A percentile compares a stretch with the other conserved stretches of the same genome.
Evolutionary conservation across 768 basidiomycete species (phyloP).

Genomic region (Mycena kentingensis): DNA sequence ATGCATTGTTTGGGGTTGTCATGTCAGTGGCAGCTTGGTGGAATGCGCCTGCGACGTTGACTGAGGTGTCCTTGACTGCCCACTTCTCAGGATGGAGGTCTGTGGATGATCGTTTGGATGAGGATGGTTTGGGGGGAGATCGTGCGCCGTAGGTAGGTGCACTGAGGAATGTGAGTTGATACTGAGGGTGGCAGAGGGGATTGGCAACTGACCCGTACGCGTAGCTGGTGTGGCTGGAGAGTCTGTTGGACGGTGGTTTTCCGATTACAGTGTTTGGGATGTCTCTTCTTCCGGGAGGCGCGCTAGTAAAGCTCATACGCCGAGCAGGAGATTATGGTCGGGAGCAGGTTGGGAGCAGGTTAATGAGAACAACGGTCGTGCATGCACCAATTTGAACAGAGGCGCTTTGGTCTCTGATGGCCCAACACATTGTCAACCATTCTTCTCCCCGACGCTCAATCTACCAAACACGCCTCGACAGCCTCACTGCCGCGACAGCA

Average conservation of each 20-base stretch:
- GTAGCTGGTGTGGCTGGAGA: slow-evolving; percentile 60
- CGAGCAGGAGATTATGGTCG: too few relatives aligned
- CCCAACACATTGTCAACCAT: too few relatives aligned
- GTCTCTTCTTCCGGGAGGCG: slow-evolving; percentile 83
- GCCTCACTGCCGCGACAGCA: too few relatives aligned
- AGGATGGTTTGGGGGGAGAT: slow-evolving; percentile 60
- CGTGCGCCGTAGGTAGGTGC: slow-evolving; percentile 57
- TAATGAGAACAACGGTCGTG: too few relatives aligned
- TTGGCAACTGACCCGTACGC: slow-evolving; percentile 62
- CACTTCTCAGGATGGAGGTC: slow-evolving; percentile 69
- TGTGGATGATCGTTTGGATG: slow-evolving; percentile 47
- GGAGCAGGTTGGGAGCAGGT: too few relatives aligned
- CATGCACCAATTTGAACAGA: too few relatives aligned
- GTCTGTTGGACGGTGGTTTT: slow-evolving; percentile 49
- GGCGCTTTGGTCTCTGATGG: too few relatives aligned
- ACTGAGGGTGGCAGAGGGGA: slow-evolving; percentile 20
- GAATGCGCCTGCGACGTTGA: slow-evolving; percentile 84
- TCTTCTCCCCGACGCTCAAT: too few relatives aligned
- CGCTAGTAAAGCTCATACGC: slow-evolving; percentile 85
- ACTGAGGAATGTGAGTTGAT: slow-evolving; percentile 36
- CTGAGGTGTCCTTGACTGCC: slow-evolving; percentile 80
- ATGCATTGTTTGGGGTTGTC: slow-evolving; percentile 60
- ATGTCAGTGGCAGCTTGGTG: slow-evolving; percentile 65
- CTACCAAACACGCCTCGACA: too few relatives aligned
- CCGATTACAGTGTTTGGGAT: slow-evolving; percentile 79